phyloP scores from a whole-genome alignment of 2,329 filamentous ascomycete genomes.

The Penicillium polonicum region DNA sequence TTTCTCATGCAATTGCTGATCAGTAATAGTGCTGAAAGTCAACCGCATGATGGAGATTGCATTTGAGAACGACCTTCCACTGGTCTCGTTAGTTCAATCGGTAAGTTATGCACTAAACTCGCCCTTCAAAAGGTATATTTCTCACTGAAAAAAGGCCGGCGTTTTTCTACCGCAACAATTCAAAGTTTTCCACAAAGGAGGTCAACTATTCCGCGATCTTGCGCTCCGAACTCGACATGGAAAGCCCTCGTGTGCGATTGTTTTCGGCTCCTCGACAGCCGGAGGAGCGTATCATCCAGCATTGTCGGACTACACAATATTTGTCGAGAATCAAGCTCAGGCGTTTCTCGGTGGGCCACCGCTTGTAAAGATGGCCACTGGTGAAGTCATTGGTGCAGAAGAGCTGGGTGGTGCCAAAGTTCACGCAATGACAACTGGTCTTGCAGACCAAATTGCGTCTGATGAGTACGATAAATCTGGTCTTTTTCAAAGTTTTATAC shows the following conservation, averaged over 20 bases:
- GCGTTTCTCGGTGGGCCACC: constrained; percentile 48
- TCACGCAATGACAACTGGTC: constrained; percentile 43
- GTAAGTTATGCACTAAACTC: constrained; percentile 9
- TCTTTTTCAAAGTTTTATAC: neutral
- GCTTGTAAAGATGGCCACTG: constrained; percentile 49
- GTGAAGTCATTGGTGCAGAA: constrained; percentile 45
- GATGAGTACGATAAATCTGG: constrained; percentile 37
- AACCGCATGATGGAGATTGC: constrained; percentile 42
- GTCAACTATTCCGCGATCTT: constrained; percentile 45
- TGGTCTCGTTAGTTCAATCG: constrained; percentile 44
- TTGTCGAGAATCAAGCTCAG: constrained; percentile 46
- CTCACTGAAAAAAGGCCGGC: constrained; percentile 30
- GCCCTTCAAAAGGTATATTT: too few relatives aligned
- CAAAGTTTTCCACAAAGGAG: constrained; percentile 47
- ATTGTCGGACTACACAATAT: constrained; percentile 46
- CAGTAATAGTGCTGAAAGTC: constrained; percentile 29
- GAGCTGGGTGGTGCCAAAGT: constrained; percentile 45
- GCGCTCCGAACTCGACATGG: constrained; percentile 40
- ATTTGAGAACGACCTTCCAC: constrained; percentile 42
- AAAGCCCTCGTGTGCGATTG: constrained; percentile 44
- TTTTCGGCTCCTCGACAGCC: constrained; percentile 48
- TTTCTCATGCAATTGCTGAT: neutral
- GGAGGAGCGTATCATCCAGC: constrained; percentile 46
- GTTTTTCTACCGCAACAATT: constrained; percentile 49
- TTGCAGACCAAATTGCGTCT: constrained; percentile 46